A percentile compares a stretch with the other conserved stretches of the same genome.
Evolutionary conservation across 2,329 filamentous ascomycete genomes (phyloP).

Genomic region (Chlorencoelia australis): DNA sequence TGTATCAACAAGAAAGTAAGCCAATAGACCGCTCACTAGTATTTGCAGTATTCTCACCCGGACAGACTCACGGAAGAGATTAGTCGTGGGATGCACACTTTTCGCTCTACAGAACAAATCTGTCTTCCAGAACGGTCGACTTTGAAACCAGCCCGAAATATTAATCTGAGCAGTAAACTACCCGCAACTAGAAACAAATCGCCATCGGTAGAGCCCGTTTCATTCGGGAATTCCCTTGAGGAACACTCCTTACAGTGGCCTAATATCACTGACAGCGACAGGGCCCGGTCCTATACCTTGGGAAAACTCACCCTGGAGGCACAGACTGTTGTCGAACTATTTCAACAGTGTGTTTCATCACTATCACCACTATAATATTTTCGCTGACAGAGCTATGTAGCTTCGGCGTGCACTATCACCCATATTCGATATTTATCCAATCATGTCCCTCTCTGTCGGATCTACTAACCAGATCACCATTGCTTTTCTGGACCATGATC

Average conservation of each 20-base stretch:
- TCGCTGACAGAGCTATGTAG: background rate
- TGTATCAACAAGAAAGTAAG: conserved; percentile 9
- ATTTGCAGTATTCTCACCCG: background rate
- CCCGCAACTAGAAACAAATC: background rate
- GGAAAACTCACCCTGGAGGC: background rate
- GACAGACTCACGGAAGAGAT: background rate
- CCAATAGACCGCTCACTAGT: background rate
- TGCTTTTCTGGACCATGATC: conserved; percentile 7
- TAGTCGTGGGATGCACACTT: background rate
- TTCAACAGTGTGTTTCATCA: background rate
- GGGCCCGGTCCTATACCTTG: background rate
- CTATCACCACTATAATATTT: background rate
- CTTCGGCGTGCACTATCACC: conserved; percentile 4
- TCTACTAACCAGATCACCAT: conserved; percentile 3
- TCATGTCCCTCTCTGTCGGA: background rate
- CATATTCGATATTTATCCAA: conserved; percentile 2
- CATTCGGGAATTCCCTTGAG: background rate
- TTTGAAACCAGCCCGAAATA: background rate
- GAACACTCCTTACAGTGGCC: background rate
- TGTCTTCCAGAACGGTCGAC: background rate
- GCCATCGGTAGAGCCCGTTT: background rate
- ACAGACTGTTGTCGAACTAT: background rate
- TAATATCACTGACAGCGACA: background rate
- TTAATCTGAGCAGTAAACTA: background rate
- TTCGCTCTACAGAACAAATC: background rate